A percentile compares a stretch with the other conserved stretches of the same genome.
phyloP scores from a whole-genome alignment of 805 yeast species.

The Zygosaccharomyces pseudorouxii region DNA sequence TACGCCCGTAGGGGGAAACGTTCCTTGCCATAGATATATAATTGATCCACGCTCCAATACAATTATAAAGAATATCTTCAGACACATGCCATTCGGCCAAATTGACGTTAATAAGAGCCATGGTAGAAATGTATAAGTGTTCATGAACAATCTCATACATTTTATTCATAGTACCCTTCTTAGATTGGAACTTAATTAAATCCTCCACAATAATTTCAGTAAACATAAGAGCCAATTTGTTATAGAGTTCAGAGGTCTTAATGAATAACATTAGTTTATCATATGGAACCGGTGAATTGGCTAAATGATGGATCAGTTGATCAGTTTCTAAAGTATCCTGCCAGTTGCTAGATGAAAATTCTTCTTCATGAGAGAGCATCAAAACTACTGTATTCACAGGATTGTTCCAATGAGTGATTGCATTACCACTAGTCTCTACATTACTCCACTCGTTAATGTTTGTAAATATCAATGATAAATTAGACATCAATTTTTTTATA shows the following conservation, averaged over 20 bases:
- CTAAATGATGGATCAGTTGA: slow-evolving; percentile 11
- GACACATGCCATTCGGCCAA: slow-evolving; percentile 10
- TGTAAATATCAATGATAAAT: slow-evolving; percentile 31
- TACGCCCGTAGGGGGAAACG: slow-evolving; percentile 23
- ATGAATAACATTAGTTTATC: slow-evolving; percentile 24
- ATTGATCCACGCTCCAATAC: slow-evolving; percentile 31
- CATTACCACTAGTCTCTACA: slow-evolving; percentile 6
- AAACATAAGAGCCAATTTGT: slow-evolving; percentile 27
- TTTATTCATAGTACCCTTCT: slow-evolving; percentile 25
- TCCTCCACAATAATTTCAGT: slow-evolving; percentile 35
- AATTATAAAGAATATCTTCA: slow-evolving; percentile 20
- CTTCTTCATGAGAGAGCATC: slow-evolving; percentile 15
- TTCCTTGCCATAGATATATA: slow-evolving; percentile 31
- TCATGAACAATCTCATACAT: slow-evolving; percentile 32
- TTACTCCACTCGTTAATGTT: slow-evolving; percentile 22
- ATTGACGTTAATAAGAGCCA: slow-evolving; percentile 31
- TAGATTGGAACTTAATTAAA: slow-evolving; percentile 30
- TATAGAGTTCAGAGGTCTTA: slow-evolving; percentile 19
- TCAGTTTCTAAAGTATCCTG: slow-evolving; percentile 11
- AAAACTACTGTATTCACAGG: slow-evolving; percentile 31
- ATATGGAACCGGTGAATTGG: slow-evolving; percentile 22
- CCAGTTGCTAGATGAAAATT: slow-evolving; percentile 15
- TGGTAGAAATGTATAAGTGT: slow-evolving; percentile 32
- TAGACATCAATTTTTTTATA: slow-evolving; percentile 35
- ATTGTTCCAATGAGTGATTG: slow-evolving; percentile 29